Evolutionary conservation across 306 rosid species (phyloP), one percentile per base, ranked within the genome.

Genomic region (Cyclanthera cordifolia): DNA sequence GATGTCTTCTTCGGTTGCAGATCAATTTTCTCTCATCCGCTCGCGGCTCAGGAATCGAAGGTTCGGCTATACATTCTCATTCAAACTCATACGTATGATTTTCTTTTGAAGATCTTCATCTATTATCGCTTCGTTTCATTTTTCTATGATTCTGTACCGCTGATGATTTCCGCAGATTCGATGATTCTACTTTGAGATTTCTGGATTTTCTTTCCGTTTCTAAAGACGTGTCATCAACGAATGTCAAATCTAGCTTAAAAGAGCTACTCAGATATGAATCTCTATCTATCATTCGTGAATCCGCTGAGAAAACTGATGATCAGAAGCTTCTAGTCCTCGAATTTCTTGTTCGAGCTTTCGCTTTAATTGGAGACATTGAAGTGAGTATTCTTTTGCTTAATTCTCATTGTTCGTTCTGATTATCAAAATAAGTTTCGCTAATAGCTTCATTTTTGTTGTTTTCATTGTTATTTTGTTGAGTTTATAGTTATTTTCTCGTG

Each of bases 321-420:
- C 79, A 87, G 59, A 89, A 85, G 86, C 94, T 89, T 73, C 46
- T 86, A 20, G 77, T 79, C 47, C 83, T 93, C 68, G 87, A 93
- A 5, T 93, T 87, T 78, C 78, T 89, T 25, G 89, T 89, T 69
- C 86, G 72, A 21, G 83, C 91, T 64, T 93, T 86, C 52, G 87
- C 86, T 27, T 83, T 89, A 56, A 71, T 84, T 30, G 94, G 91
- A 50, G 96, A 93, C 71, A 74, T 63, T 45, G 88, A 87, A 90
- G 98, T 73, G 53, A 57, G 52, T 68, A 54, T 37, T 52, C 28
- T 19, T 17, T 8, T 64, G 4, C 19, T 14, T 70, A 20, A 14
- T 32, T 68, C 25, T 68, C 47, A 8, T 11, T 27, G 43, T 27
- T 50, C 27, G 23, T 23, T 50, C 34, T 25, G 71, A 21, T 13